Conservation (phyloP, 495 filamentous ascomycete genomes). For the Aspergillus affinis region DNA sequence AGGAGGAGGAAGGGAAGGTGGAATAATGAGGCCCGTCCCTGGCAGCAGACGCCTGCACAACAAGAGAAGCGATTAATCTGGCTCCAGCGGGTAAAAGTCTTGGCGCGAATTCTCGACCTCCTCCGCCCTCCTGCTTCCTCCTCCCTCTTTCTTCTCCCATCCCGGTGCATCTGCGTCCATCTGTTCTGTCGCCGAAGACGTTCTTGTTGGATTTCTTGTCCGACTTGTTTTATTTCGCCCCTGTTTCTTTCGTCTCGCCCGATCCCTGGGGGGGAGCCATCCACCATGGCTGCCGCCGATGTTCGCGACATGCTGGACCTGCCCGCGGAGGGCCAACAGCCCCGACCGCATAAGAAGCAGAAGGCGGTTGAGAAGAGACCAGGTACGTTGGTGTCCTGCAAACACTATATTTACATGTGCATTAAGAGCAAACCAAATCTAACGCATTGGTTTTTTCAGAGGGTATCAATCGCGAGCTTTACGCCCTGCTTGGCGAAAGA, state of each 20-base stretch:
- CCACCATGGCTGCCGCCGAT: conserved; percentile 74
- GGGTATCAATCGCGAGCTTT: conserved; percentile 68
- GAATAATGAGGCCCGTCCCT: neutral
- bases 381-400: conserved; percentile 42
- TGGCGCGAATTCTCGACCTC: conserved; percentile 26
- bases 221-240: neutral
- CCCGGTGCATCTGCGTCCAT: neutral
- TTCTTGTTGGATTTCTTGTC: neutral
- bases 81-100: conserved; percentile 19
- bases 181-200: neutral
- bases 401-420: neutral
- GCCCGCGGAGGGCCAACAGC: conserved; percentile 57
- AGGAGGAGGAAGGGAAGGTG: neutral
- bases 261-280: neutral
- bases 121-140: conserved; percentile 8
- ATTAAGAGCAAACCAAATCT: conserved; percentile 2
- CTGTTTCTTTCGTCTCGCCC: neutral
- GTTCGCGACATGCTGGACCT: conserved; percentile 88
- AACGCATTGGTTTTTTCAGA: conserved; percentile 54
- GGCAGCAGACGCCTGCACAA: neutral
- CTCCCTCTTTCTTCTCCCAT: neutral
- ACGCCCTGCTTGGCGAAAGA: conserved; percentile 63
- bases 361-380: conserved; percentile 70
- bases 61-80: conserved; percentile 11
- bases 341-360: conserved; percentile 72